Percentiles rank a stretch among this genome's conserved stretches.
Conservation (phyloP, 2,329 filamentous ascomycete genomes). For the Fusarium abutilonis region DNA sequence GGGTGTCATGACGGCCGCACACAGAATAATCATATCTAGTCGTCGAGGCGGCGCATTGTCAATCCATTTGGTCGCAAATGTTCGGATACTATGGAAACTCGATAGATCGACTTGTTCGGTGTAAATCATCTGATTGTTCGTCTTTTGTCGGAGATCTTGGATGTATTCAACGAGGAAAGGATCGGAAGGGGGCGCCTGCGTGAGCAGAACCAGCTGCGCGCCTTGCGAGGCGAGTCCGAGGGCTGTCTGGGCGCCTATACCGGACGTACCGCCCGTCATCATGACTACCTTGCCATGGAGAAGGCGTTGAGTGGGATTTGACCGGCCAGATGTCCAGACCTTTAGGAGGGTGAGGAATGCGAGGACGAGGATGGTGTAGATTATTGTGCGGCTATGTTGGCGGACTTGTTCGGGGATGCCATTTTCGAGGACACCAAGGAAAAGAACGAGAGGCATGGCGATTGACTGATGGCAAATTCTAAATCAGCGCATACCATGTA, state of each 20-base stretch:
- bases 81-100: constrained; percentile 87
- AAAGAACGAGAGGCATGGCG: constrained; percentile 64
- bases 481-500: constrained; percentile 30
- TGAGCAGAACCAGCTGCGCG: constrained; percentile 90
- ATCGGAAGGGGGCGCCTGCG: constrained; percentile 81
- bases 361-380: constrained; percentile 52
- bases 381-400: constrained; percentile 55
- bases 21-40: constrained; percentile 90
- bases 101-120: constrained; percentile 93
- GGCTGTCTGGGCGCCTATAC: constrained; percentile 83
- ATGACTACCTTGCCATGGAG: constrained; percentile 96
- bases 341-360: constrained; percentile 65
- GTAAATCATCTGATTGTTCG: constrained; percentile 88
- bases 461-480: constrained; percentile 9
- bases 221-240: constrained; percentile 80
- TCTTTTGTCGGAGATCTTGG: constrained; percentile 80
- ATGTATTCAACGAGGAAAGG: constrained; percentile 93
- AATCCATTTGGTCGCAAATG: constrained; percentile 97
- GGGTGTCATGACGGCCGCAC: constrained; percentile 80
- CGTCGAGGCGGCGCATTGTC: constrained; percentile 91
- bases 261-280: constrained; percentile 93
- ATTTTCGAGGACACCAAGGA: constrained; percentile 58
- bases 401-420: constrained; percentile 62
- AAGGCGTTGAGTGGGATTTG: constrained; percentile 78
- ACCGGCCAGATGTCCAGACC: constrained; percentile 78